Evolutionary conservation across 129 eudicot species (phyloP).

Genomic region (Arctium minus): DNA sequence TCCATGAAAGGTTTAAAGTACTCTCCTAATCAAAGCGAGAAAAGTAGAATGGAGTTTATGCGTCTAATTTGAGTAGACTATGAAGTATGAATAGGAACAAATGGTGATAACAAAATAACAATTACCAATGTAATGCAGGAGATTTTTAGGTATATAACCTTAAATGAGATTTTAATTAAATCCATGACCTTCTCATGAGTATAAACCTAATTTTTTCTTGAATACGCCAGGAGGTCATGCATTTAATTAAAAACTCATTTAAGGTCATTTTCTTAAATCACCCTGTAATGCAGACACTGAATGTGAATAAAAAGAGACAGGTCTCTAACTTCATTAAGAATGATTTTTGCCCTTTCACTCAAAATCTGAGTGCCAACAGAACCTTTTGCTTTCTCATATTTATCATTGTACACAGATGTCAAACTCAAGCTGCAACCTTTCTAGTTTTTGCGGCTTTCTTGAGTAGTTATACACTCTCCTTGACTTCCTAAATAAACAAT

Average conservation of each 20-base stretch:
- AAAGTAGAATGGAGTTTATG: neutral
- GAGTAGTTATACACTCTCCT: too few relatives aligned
- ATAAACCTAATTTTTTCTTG: too few relatives aligned
- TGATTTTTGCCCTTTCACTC: constrained; percentile 86
- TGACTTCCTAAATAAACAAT: too few relatives aligned
- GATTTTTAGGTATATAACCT: too few relatives aligned
- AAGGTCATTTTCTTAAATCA: too few relatives aligned
- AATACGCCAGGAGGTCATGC: too few relatives aligned
- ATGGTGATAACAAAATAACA: neutral
- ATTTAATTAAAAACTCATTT: too few relatives aligned
- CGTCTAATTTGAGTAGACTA: neutral
- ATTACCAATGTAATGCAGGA: constrained; percentile 44
- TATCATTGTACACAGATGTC: constrained; percentile 67
- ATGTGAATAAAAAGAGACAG: constrained; percentile 53
- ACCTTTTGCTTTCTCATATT: constrained; percentile 66
- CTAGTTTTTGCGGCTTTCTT: too few relatives aligned
- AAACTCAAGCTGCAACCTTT: constrained; percentile 24
- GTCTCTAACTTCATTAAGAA: constrained; percentile 77
- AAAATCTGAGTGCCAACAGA: constrained; percentile 91
- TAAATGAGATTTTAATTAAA: too few relatives aligned
- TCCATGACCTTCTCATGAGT: too few relatives aligned
- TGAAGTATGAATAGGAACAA: neutral
- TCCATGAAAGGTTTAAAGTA: too few relatives aligned
- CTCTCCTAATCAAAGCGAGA: too few relatives aligned
- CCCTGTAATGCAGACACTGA: constrained; percentile 74